Conservation (phyloP, 2,329 filamentous ascomycete species). For the Eutypella sp. region DNA sequence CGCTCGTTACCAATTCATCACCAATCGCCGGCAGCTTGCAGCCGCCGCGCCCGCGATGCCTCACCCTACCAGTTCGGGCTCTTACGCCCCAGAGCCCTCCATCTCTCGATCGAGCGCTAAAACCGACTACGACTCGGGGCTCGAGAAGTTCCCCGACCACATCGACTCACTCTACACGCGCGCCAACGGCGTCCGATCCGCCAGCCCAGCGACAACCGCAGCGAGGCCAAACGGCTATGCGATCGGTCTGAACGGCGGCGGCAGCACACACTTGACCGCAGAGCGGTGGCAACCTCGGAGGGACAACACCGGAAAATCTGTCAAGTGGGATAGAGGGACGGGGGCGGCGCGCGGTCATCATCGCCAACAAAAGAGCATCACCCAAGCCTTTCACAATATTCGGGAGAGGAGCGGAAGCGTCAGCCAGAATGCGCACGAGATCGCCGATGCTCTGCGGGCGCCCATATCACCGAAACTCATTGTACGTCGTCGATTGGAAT, state of each 20-base stretch:
- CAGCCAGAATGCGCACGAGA: slow-evolving; percentile 87
- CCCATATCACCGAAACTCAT: slow-evolving; percentile 84
- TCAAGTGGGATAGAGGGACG: slow-evolving; percentile 28
- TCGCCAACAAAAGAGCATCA: slow-evolving; percentile 74
- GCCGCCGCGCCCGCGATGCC: slow-evolving; percentile 20
- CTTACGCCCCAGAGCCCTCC: slow-evolving; percentile 26
- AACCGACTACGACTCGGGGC: slow-evolving; percentile 23
- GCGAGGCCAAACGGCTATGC: slow-evolving; percentile 25
- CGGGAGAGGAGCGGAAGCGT: slow-evolving; percentile 77
- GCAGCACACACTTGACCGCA: slow-evolving; percentile 20
- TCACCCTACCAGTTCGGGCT: slow-evolving; percentile 27
- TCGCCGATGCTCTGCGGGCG: slow-evolving; percentile 84
- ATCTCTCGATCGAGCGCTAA: slow-evolving; percentile 24
- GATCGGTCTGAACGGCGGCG: slow-evolving; percentile 24
- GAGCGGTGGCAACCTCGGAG: slow-evolving; percentile 27
- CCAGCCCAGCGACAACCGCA: slow-evolving; percentile 16
- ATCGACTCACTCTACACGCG: slow-evolving; percentile 29
- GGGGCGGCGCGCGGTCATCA: slow-evolving; percentile 21
- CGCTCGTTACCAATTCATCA: slow-evolving; percentile 22
- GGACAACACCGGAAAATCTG: slow-evolving; percentile 15
- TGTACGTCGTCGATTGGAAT: slow-evolving; percentile 55
- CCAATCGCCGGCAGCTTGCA: slow-evolving; percentile 9
- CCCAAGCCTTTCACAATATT: slow-evolving; percentile 81
- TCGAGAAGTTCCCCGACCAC: slow-evolving; percentile 31
- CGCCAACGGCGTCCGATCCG: slow-evolving; percentile 18